phyloP scores from a whole-genome alignment of 345 rosid species.

The Gossypium turneri region DNA sequence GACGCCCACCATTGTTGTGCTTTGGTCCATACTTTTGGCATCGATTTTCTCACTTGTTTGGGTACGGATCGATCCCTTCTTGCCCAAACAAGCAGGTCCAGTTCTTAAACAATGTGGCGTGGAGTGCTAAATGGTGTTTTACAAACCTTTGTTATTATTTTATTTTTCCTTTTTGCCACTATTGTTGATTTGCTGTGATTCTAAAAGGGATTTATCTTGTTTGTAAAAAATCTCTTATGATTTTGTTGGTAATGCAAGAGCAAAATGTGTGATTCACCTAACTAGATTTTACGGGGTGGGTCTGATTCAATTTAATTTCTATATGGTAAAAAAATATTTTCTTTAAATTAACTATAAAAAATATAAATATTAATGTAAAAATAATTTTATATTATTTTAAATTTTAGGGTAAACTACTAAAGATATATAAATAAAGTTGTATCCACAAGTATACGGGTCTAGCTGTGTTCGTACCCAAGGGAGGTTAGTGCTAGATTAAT shows the following conservation, averaged over 20 bases:
- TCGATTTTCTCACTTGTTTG: slow-evolving; percentile 87
- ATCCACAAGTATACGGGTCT: no score
- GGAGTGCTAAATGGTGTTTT: slow-evolving; percentile 18
- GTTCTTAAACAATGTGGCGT: slow-evolving; percentile 87
- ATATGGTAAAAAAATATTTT: neutral
- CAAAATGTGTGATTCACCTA: slow-evolving; percentile 21
- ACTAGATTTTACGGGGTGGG: neutral
- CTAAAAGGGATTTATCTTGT: no score
- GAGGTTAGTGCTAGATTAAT: no score
- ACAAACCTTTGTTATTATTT: neutral
- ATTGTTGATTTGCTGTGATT: neutral
- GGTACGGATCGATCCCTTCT: slow-evolving; percentile 93
- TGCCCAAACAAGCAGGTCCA: slow-evolving; percentile 88
- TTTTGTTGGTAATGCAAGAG: neutral
- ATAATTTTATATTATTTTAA: no score
- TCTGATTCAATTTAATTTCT: neutral
- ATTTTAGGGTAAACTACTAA: no score
- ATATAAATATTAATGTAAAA: neutral
- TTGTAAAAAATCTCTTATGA: neutral
- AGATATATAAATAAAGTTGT: no score
- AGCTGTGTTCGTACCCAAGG: no score
- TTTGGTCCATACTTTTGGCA: slow-evolving; percentile 83
- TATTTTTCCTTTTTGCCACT: neutral
- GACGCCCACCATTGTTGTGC: slow-evolving; percentile 90
- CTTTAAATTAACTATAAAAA: neutral